A percentile compares a stretch with the other conserved stretches of the same genome.
Evolutionary conservation across 2,329 filamentous ascomycete genomes (phyloP).

Genomic region (Diaporthe helianthi): DNA sequence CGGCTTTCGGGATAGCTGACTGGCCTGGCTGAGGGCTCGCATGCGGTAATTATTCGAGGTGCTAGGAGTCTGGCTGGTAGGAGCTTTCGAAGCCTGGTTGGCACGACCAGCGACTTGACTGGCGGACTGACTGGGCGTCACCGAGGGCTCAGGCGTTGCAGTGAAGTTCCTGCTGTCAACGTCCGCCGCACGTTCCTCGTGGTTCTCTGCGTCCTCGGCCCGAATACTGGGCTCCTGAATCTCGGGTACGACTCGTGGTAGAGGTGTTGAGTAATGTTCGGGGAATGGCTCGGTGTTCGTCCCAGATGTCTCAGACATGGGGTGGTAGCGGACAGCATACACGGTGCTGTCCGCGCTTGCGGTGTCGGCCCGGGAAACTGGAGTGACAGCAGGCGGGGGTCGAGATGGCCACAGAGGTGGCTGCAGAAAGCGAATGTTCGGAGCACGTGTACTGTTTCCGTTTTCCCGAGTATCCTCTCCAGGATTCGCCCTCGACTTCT

Average conservation of each 20-base stretch:
- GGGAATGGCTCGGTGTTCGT: slow-evolving; percentile 49
- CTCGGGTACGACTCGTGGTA: slow-evolving; percentile 42
- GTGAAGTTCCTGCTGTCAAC: slow-evolving; percentile 27
- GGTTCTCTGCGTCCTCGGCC: slow-evolving; percentile 17
- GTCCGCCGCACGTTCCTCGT: slow-evolving; percentile 29
- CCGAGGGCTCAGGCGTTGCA: slow-evolving; percentile 32
- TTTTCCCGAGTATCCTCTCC: slow-evolving; percentile 34
- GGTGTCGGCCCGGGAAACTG: slow-evolving; percentile 67
- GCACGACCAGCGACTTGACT: slow-evolving; percentile 31
- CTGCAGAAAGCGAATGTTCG: slow-evolving; percentile 48
- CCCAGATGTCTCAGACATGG: slow-evolving; percentile 59
- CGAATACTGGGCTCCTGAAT: slow-evolving; percentile 41
- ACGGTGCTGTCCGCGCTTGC: slow-evolving; percentile 69
- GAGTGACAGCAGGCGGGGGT: slow-evolving; percentile 62
- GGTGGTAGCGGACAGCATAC: slow-evolving; percentile 68
- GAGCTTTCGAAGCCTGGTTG: not conserved
- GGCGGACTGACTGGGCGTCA: slow-evolving; percentile 36
- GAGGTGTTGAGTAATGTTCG: slow-evolving; percentile 28
- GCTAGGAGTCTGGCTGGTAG: slow-evolving; percentile 27
- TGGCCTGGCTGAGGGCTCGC: slow-evolving; percentile 43
- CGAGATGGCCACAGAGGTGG: slow-evolving; percentile 62
- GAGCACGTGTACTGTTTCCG: slow-evolving; percentile 32
- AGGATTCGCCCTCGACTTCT: slow-evolving; percentile 39
- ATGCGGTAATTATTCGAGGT: slow-evolving; percentile 38
- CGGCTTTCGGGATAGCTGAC: slow-evolving; percentile 40